These are phyloP conservation scores for Leptosphaerulina australis DNA, from an alignment of 2,329 filamentous ascomycete genomes.

Conservation along the genomic window DNA sequence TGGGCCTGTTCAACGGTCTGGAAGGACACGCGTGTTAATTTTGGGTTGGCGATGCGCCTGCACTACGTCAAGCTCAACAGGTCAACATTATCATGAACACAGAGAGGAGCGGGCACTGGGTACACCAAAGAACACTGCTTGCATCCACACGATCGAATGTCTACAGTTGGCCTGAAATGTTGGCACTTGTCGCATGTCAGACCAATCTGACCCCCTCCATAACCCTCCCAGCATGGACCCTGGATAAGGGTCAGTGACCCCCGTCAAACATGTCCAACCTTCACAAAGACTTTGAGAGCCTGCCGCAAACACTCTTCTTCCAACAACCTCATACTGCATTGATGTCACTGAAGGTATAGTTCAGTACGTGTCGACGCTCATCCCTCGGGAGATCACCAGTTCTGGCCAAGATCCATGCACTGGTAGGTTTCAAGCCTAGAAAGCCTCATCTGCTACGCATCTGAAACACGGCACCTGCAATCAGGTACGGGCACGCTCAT, in stretches of 20 bases:
- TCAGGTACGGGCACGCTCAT: slow-evolving; percentile 19
- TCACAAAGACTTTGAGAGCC: background rate
- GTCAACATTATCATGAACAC: background rate
- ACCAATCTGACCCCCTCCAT: background rate
- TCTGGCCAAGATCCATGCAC: slow-evolving; percentile 7
- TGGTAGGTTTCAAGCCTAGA: slow-evolving; percentile 16
- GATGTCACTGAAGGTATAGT: background rate
- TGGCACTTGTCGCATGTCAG: background rate
- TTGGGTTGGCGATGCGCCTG: slow-evolving; percentile 12
- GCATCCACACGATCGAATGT: no score
- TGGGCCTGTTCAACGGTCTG: slow-evolving; percentile 4
- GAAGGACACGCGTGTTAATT: slow-evolving; percentile 8
- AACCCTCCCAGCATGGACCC: background rate
- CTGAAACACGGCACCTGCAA: slow-evolving; percentile 40
- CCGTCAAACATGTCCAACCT: no score
- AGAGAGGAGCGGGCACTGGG: background rate
- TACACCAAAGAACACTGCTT: no score
- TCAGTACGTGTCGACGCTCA: slow-evolving; percentile 12
- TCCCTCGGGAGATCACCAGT: slow-evolving; percentile 11
- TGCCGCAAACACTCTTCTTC: background rate
- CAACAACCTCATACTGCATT: background rate
- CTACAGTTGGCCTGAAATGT: background rate
- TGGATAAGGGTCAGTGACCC: no score
- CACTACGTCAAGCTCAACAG: background rate
- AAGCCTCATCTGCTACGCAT: slow-evolving; percentile 33